Percentiles rank a stretch among this genome's conserved stretches.
These are phyloP conservation scores for Claviceps sp. DNA, from an alignment of 2,329 filamentous ascomycete species.

Conservation along the genomic window DNA sequence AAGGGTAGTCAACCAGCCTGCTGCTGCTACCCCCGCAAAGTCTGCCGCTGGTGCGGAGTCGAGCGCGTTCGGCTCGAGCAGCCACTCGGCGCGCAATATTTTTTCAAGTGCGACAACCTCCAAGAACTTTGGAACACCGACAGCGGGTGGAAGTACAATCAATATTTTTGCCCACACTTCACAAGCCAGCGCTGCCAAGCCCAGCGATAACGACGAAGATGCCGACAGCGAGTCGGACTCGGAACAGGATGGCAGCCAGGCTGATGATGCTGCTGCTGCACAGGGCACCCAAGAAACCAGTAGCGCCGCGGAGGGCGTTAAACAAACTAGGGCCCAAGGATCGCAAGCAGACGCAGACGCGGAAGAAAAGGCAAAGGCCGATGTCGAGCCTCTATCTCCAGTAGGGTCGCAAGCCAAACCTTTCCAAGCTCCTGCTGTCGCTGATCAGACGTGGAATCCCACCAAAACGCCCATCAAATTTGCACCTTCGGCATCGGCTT, in stretches of 20 bases:
- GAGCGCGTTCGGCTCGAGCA: conserved; percentile 20
- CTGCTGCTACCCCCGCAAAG: conserved; percentile 10
- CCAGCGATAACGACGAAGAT: conserved; percentile 36
- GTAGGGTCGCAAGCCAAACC: neutral
- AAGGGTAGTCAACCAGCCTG: conserved; percentile 39
- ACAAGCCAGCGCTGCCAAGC: conserved; percentile 40
- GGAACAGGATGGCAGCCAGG: conserved; percentile 29
- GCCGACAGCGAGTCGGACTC: conserved; percentile 32
- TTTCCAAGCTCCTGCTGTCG: conserved; percentile 14
- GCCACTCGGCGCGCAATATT: conserved; percentile 28
- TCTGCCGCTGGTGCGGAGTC: conserved; percentile 15
- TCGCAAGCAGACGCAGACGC: conserved; percentile 5
- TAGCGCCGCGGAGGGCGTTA: conserved; percentile 8
- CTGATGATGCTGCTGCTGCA: conserved; percentile 18
- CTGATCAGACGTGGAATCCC: conserved; percentile 28
- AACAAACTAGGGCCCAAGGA: conserved; percentile 4
- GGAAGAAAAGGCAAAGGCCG: neutral
- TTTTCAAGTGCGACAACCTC: conserved; percentile 26
- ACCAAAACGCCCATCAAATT: conserved; percentile 44
- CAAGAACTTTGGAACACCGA: conserved; percentile 10
- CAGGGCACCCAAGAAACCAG: conserved; percentile 30
- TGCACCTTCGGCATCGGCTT: conserved; percentile 20
- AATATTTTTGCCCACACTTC: conserved; percentile 51
- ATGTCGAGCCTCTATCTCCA: neutral
- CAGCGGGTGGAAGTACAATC: conserved; percentile 17